These are phyloP conservation scores for Lonicera japonica DNA, from an alignment of 129 eudicot species.

Conservation along the genomic window DNA sequence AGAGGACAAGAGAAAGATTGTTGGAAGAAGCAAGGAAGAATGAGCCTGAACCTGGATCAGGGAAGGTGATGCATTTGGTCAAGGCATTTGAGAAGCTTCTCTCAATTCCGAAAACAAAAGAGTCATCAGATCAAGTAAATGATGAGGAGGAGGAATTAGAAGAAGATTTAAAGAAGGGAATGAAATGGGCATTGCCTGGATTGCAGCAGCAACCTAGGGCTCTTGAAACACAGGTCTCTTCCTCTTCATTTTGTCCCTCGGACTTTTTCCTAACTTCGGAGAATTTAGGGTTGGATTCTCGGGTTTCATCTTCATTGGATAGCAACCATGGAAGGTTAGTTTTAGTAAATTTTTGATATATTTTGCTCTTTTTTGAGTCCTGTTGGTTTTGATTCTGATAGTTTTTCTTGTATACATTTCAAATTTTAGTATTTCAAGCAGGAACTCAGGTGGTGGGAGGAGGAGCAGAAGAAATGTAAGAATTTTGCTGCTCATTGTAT, in stretches of 20 bases:
- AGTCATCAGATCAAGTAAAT: slow-evolving; percentile 24
- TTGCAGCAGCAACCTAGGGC: slow-evolving; percentile 44
- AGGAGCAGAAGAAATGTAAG: slow-evolving; percentile 74
- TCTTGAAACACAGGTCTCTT: slow-evolving; percentile 52
- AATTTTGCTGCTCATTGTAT: neutral
- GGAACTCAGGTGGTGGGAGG: slow-evolving; percentile 55
- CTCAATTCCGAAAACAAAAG: slow-evolving; percentile 32
- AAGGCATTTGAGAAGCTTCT: slow-evolving; percentile 78
- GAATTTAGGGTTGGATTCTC: slow-evolving; percentile 69
- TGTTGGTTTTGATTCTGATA: too few species aligned
- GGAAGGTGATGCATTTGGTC: slow-evolving; percentile 79
- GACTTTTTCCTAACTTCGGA: slow-evolving; percentile 62
- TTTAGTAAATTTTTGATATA: neutral
- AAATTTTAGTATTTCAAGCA: slow-evolving; percentile 39
- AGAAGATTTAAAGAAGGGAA: slow-evolving; percentile 20
- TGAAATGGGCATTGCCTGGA: slow-evolving; percentile 63
- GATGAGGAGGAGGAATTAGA: slow-evolving; percentile 25
- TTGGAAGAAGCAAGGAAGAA: slow-evolving; percentile 52
- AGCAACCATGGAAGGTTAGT: slow-evolving; percentile 66
- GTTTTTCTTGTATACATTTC: slow-evolving; percentile 10
- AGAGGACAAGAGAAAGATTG: slow-evolving; percentile 67
- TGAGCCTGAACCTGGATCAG: slow-evolving; percentile 51
- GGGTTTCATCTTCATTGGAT: slow-evolving; percentile 47
- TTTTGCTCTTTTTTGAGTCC: too few species aligned
- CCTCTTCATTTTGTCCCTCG: slow-evolving; percentile 55